phyloP scores from a whole-genome alignment of 1,139 yeast species.

The Hemisphaericaspora xylanilytica region DNA sequence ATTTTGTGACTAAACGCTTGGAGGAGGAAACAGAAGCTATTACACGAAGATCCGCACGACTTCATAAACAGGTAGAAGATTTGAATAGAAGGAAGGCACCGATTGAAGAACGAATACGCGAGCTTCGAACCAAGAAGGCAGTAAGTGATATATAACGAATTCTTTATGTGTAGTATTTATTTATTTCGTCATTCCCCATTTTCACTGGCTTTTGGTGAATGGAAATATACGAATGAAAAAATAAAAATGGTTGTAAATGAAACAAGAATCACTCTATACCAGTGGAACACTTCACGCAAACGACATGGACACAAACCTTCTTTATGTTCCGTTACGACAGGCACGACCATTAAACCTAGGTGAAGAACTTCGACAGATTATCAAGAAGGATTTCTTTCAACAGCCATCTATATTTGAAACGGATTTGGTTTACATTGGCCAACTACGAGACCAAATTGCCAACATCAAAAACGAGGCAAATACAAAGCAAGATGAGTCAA shows the following conservation, averaged over 20 bases:
- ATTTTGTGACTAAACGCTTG: background rate
- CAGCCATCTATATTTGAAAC: conserved; percentile 53
- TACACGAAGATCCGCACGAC: conserved; percentile 4
- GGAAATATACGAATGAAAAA: background rate
- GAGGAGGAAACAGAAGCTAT: conserved; percentile 5
- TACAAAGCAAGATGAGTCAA: conserved; percentile 16
- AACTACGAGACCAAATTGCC: conserved; percentile 23
- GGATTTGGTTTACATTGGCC: conserved; percentile 47
- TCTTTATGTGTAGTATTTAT: background rate
- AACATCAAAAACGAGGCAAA: conserved; percentile 22
- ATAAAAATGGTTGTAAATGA: background rate
- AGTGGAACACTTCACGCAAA: background rate
- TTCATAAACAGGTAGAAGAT: conserved; percentile 3
- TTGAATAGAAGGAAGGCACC: conserved; percentile 1
- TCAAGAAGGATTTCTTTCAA: conserved; percentile 64
- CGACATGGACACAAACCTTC: conserved; percentile 34
- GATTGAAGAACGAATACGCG: conserved; percentile 3
- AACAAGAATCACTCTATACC: background rate
- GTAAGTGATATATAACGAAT: background rate
- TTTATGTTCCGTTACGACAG: conserved; percentile 53
- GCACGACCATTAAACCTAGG: conserved; percentile 49
- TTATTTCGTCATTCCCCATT: too few relatives aligned
- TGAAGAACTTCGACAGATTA: conserved; percentile 45
- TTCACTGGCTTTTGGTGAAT: too few relatives aligned
- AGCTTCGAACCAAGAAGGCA: background rate